Conservation (phyloP, 148 eudicot genomes). For the Nyssa sinensis region DNA sequence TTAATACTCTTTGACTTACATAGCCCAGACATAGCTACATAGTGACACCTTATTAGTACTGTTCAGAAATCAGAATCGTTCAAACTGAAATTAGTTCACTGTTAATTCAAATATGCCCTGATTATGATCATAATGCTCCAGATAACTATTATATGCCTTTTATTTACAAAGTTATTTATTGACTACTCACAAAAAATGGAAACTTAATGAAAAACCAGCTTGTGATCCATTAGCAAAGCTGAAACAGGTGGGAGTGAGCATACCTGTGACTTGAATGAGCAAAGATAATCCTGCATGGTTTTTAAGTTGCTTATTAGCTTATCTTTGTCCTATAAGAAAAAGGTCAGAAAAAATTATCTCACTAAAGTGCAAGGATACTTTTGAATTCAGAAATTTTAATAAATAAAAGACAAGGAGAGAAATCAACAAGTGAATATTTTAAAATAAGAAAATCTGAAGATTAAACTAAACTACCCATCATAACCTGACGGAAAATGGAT, state of each 20-base stretch:
- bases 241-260: too few relatives aligned
- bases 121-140: too few relatives aligned
- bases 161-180: too few relatives aligned
- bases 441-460: background rate
- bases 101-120: too few relatives aligned
- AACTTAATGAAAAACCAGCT: conserved; percentile 3
- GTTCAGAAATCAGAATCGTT: too few relatives aligned
- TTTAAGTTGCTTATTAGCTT: conserved; percentile 76
- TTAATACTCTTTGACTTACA: too few relatives aligned
- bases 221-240: too few relatives aligned
- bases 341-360: conserved; percentile 1
- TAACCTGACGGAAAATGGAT: background rate
- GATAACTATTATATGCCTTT: too few relatives aligned
- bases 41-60: too few relatives aligned
- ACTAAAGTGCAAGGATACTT: background rate
- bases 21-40: too few relatives aligned
- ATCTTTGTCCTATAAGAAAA: conserved; percentile 71
- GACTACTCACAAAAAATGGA: conserved; percentile 4
- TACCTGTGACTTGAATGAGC: conserved; percentile 93
- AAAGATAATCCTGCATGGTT: conserved; percentile 84
- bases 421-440: background rate
- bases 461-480: background rate
- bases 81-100: too few relatives aligned
- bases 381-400: background rate
- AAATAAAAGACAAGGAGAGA: background rate